Base-by-base conservation (phyloP, 106 monocot species). In the Acanthochlamys bracteata region DNA sequence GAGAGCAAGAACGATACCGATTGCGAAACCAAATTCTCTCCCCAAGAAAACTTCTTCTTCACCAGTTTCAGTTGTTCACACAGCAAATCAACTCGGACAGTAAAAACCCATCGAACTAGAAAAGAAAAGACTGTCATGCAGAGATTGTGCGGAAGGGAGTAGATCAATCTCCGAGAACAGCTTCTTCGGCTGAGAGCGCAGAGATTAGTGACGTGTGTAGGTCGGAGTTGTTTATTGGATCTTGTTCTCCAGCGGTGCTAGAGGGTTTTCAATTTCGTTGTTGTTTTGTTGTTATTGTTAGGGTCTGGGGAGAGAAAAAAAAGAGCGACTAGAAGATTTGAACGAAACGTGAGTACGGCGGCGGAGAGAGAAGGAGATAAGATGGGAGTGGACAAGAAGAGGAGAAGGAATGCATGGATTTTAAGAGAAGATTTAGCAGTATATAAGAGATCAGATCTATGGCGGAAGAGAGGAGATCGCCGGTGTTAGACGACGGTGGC, bases 11-110 rank as follows among this genome's bases (percentile, higher is more conserved):
- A 99, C 0, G 98, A 92, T 24, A 99, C 58, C 4, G 92, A 79
- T 70, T 89, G 98, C 1, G 92, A 55, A 68, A 99, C 73, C 42
- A 99, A 26, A 19, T 46, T 61, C 61, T 92, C 92, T 70, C 77
- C 80, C 12, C 71, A 92, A 0, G 78, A 78, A 10, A 86, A 56
- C 20, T 66, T 67, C 70, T 75, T 88, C 67, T 89, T 89, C 98
- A 99, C 88, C 92, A 92, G 22, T 72, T n/a, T n/a, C n/a, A n/a
- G n/a, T n/a, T n/a, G 60, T 61, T 99, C 98, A 62, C 98, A 99
- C 4, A 92, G 40, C 22, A 24, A 69, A 0, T 92, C 78, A 22
- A 99, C 33, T 66, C 75, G 17, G 74, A 76, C 15, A 83, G 76
- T n/a, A 92, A 79, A 10, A 47, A 62, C 2, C 70, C 65, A 43